phyloP scores from a whole-genome alignment of 805 yeast species.

The Nakazawaea pomicola region DNA sequence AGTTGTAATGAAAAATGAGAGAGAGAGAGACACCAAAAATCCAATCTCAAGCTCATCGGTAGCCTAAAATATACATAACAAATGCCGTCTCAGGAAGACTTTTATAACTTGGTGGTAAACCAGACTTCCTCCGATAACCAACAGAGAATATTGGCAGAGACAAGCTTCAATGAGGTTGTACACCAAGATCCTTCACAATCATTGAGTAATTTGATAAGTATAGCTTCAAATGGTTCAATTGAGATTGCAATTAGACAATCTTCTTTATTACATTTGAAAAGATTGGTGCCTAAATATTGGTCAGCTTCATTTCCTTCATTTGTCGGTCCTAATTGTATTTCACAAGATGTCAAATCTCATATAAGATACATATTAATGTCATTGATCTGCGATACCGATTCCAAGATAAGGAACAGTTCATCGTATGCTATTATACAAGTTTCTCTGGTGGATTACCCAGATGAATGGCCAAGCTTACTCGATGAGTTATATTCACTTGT shows the following conservation, averaged over 20 bases:
- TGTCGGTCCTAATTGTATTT: constrained; percentile 49
- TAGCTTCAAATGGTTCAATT: constrained; percentile 29
- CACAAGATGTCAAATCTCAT: constrained; percentile 42
- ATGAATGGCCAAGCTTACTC: constrained; percentile 85
- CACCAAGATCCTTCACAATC: constrained; percentile 44
- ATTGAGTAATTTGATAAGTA: constrained; percentile 35
- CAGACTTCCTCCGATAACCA: constrained; percentile 45
- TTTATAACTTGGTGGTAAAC: constrained; percentile 14
- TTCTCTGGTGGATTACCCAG: constrained; percentile 88
- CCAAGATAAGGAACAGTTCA: constrained; percentile 61
- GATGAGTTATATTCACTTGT: constrained; percentile 39
- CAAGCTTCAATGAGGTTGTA: constrained; percentile 36
- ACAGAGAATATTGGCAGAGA: constrained; percentile 49
- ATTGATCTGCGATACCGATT: constrained; percentile 41
- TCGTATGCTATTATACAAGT: constrained; percentile 79
- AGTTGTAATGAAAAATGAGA: no score
- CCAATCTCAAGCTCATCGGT: no score
- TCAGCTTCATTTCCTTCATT: constrained; percentile 76
- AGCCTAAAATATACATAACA: no score
- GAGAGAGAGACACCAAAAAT: no score
- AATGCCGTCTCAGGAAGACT: background rate
- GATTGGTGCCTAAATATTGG: constrained; percentile 73
- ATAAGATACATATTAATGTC: constrained; percentile 48
- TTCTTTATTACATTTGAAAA: constrained; percentile 59
- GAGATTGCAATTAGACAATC: constrained; percentile 49